A percentile compares a stretch with the other conserved stretches of the same genome.
These are phyloP conservation scores for Aspergillus calidoustus DNA, from an alignment of 2,329 filamentous ascomycete species.

Conservation along the genomic window DNA sequence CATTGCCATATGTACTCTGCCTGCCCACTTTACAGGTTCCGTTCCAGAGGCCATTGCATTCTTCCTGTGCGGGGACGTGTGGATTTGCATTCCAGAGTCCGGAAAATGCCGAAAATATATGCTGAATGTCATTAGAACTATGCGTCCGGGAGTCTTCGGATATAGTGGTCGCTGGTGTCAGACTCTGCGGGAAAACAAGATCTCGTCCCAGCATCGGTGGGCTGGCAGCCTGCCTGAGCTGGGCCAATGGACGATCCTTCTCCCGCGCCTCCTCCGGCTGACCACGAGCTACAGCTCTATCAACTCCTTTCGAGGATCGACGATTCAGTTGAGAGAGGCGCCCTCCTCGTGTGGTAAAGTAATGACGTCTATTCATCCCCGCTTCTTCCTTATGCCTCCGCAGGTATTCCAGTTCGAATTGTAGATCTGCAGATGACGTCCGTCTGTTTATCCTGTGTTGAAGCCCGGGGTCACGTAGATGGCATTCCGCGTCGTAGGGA, in stretches of 20 bases:
- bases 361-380: constrained; percentile 49
- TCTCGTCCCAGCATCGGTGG: constrained; percentile 90
- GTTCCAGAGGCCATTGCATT: constrained; percentile 47
- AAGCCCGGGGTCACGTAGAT: background rate
- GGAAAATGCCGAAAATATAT: constrained; percentile 58
- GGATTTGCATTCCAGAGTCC: constrained; percentile 80
- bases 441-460: constrained; percentile 36
- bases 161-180: constrained; percentile 81
- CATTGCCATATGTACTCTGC: constrained; percentile 18
- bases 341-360: constrained; percentile 37
- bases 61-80: constrained; percentile 43
- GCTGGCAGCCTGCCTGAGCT: constrained; percentile 62
- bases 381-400: constrained; percentile 73
- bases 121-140: constrained; percentile 51
- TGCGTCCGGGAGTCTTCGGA: constrained; percentile 73
- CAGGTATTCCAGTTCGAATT: constrained; percentile 82
- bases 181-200: constrained; percentile 78
- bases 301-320: constrained; percentile 9
- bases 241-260: constrained; percentile 44
- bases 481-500: constrained; percentile 34
- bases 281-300: constrained; percentile 13
- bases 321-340: constrained; percentile 38
- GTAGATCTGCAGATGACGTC: constrained; percentile 52
- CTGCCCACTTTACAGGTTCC: constrained; percentile 42
- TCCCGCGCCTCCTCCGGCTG: constrained; percentile 22